Percentiles rank a stretch among this genome's conserved stretches.
Evolutionary conservation across 495 filamentous ascomycete genomes (phyloP).

Genomic region (Podospora pseudoanserina): DNA sequence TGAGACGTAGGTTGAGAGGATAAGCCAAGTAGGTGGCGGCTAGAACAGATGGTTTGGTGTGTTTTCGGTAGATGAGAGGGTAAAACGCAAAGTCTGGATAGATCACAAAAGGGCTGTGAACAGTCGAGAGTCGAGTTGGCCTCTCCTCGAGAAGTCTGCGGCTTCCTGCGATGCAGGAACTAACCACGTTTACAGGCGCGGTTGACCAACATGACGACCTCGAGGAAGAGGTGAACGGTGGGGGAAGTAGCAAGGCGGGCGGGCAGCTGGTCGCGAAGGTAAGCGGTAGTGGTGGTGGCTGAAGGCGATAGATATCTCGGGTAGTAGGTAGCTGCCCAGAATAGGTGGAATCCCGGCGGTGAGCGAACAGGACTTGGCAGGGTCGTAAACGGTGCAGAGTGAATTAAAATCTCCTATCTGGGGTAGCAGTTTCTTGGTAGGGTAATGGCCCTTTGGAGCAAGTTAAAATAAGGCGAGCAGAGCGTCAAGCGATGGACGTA

Average conservation of each 20-base stretch:
- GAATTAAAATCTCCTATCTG: not conserved
- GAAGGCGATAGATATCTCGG: not conserved
- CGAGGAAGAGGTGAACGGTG: not conserved
- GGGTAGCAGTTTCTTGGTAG: too few species aligned
- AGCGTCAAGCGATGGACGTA: not conserved
- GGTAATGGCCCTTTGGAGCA: not conserved
- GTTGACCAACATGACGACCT: not conserved
- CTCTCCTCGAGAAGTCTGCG: not conserved
- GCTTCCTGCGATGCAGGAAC: not conserved
- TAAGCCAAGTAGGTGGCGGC: not conserved
- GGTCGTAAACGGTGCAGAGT: not conserved
- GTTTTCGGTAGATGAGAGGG: not conserved
- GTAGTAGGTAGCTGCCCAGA: not conserved
- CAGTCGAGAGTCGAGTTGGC: not conserved
- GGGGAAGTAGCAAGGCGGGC: not conserved
- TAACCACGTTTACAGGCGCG: not conserved
- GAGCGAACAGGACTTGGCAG: not conserved
- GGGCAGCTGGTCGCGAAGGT: not conserved
- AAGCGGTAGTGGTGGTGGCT: not conserved
- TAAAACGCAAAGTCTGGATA: not conserved
- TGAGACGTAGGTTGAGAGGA: not conserved
- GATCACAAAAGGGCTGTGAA: not conserved
- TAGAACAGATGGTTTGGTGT: not conserved
- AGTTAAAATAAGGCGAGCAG: not conserved
- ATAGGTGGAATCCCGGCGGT: not conserved